Conservation (phyloP, 1,139 yeast genomes). For the Lodderomyces theae region DNA sequence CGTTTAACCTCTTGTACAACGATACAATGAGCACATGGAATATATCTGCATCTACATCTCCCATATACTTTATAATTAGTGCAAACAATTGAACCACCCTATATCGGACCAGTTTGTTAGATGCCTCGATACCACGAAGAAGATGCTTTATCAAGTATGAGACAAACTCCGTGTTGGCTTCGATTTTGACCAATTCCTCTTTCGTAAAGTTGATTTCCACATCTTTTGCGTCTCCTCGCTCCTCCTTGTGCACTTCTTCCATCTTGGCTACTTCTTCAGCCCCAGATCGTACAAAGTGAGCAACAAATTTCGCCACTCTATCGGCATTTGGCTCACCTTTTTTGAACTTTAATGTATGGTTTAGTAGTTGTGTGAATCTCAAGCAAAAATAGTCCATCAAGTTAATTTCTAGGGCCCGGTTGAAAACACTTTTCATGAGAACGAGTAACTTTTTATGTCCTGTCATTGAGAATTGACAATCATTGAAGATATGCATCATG, state of each 20-base stretch:
- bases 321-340: conserved; percentile 75
- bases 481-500: conserved; percentile 73
- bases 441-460: conserved; percentile 76
- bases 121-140: conserved; percentile 73
- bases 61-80: conserved; percentile 65
- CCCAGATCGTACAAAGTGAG: conserved; percentile 53
- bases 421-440: conserved; percentile 58
- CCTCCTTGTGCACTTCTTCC: conserved; percentile 24
- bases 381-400: conserved; percentile 58
- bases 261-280: conserved; percentile 25
- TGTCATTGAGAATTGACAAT: conserved; percentile 69
- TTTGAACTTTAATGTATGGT: conserved; percentile 65
- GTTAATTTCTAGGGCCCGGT: conserved; percentile 51
- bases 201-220: conserved; percentile 16
- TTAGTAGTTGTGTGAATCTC: conserved; percentile 58
- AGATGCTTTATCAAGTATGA: conserved; percentile 64
- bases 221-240: conserved; percentile 18
- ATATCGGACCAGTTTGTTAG: conserved; percentile 73
- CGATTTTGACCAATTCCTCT: conserved; percentile 24
- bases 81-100: conserved; percentile 80
- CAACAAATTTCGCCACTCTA: conserved; percentile 69
- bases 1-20: conserved; percentile 63
- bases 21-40: conserved; percentile 63
- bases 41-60: conserved; percentile 73
- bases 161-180: conserved; percentile 42